Base-by-base conservation (phyloP, 306 rosid species). In the Cajanus cajan region DNA sequence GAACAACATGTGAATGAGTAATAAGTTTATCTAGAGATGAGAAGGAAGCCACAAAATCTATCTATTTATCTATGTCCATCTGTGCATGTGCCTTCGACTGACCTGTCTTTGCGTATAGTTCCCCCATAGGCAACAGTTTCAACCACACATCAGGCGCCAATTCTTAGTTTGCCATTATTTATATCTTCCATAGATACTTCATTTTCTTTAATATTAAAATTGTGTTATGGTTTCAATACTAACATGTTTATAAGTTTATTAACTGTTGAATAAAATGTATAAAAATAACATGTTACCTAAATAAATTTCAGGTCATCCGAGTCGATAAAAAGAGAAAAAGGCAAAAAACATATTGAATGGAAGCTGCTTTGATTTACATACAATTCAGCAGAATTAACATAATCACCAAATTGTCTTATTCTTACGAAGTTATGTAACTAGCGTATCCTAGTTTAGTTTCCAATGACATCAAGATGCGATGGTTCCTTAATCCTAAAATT, bases 11-110 rank as follows among this genome's bases (percentile, higher is more conserved):
- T 40, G 15, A 6, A 0, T 71, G 78, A 71, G 47, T 39, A 37
- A 50, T 61, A 54, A 1, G 68, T 45, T 45, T 28, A 25, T 13
- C 28, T 82, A 28, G 55, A 41, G 85, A 77, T 69, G 68, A 69
- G 81, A 40, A 58, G 16, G 13, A 70, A 82, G 67, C 0, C 64
- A 21, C 55, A 19, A 68, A 31, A 22, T 77, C 52, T 14, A 51
- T n/a, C n/a, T n/a, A 39, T 39, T 7, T 39, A 39, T 39, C 9
- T 39, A 0, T 39, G 1, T 54, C 64, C 57, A 5, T 37, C 34
- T n/a, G 4, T 43, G 34, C 58, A 28, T 44, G 71, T 73, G 55
- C 66, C 5, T 58, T 74, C 36, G 44, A 66, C 41, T 54, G 76
- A 55, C 40, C 73, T 69, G 81, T 51, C 68, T 52, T 65, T 43